A percentile compares a stretch with the other conserved stretches of the same genome.
phyloP scores from a whole-genome alignment of 176 grass and related monocot species.

The Thalia dealbata region DNA sequence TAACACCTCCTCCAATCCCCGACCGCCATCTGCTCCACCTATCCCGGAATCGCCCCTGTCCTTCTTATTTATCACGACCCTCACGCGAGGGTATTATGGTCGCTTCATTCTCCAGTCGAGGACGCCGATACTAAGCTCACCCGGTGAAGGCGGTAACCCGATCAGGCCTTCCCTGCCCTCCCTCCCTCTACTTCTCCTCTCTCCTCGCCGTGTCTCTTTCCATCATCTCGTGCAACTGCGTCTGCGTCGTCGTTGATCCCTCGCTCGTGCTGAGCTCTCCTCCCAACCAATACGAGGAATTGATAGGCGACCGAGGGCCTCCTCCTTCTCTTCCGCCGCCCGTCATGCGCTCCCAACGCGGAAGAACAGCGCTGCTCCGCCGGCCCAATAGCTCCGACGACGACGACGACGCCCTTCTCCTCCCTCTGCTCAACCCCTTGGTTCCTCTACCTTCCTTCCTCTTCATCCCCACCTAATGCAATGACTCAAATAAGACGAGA shows the following conservation, averaged over 20 bases:
- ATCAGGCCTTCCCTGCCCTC: background rate
- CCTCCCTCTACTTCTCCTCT: constrained; percentile 9
- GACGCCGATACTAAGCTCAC: constrained; percentile 12
- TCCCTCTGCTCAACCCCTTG: constrained; percentile 20
- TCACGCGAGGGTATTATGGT: constrained; percentile 12
- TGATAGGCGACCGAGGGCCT: background rate
- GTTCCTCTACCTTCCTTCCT: constrained; percentile 70
- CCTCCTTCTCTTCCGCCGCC: background rate
- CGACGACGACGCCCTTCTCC: background rate
- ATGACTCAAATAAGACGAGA: background rate
- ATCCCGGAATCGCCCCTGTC: background rate
- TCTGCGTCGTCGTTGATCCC: background rate
- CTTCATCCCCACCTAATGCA: constrained; percentile 73
- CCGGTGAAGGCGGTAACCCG: constrained; percentile 64
- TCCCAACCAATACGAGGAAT: background rate
- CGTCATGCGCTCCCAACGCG: constrained; percentile 49
- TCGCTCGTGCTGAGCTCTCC: background rate
- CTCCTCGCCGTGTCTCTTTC: background rate
- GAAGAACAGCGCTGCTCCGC: constrained; percentile 30
- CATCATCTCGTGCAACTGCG: no score
- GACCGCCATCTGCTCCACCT: background rate
- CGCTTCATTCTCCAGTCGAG: constrained; percentile 3
- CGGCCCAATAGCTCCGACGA: constrained; percentile 15
- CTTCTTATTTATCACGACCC: background rate
- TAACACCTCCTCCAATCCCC: constrained; percentile 3